phyloP scores from a whole-genome alignment of 2,329 filamentous ascomycete genomes.

The Alternaria metachromatica region DNA sequence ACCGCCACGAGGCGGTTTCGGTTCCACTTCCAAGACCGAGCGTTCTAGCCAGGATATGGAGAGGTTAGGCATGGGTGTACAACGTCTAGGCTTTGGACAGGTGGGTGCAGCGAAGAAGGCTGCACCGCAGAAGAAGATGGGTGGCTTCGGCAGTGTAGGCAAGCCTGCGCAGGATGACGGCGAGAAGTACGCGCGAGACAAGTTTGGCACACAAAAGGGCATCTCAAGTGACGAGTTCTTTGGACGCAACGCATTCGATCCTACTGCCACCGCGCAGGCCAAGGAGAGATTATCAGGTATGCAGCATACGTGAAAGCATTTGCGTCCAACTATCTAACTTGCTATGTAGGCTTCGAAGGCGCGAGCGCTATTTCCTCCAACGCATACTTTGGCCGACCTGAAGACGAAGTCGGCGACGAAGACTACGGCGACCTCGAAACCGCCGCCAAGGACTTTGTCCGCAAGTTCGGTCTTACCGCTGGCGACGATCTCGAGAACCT shows the following conservation, averaged over 20 bases:
- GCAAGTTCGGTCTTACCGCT: slow-evolving; percentile 93
- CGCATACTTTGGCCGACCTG: slow-evolving; percentile 93
- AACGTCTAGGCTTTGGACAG: slow-evolving; percentile 86
- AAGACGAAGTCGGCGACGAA: slow-evolving; percentile 74
- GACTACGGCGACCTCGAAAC: slow-evolving; percentile 89
- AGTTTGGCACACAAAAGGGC: slow-evolving; percentile 91
- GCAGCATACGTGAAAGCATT: too few relatives aligned
- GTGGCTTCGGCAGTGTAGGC: slow-evolving; percentile 87
- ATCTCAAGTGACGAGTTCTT: slow-evolving; percentile 99
- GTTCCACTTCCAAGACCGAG: slow-evolving; percentile 61
- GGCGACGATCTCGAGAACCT: slow-evolving; percentile 95
- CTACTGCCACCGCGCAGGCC: slow-evolving; percentile 80
- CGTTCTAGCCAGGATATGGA: slow-evolving; percentile 79
- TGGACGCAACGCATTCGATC: slow-evolving; percentile 85
- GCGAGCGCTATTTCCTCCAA: slow-evolving; percentile 93
- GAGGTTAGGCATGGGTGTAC: slow-evolving; percentile 86
- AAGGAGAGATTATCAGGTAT: slow-evolving; percentile 75
- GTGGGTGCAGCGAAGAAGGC: slow-evolving; percentile 67
- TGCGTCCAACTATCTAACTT: too few relatives aligned
- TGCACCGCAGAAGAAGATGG: slow-evolving; percentile 73
- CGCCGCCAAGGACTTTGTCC: slow-evolving; percentile 95
- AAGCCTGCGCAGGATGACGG: slow-evolving; percentile 74
- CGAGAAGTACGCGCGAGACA: slow-evolving; percentile 81
- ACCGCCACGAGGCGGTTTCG: slow-evolving; percentile 67
- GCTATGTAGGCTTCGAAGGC: slow-evolving; percentile 76